Evolutionary conservation across 2,329 filamentous ascomycete genomes (phyloP), one percentile per base, ranked within the genome.

Genomic region (Penicillium sp.): DNA sequence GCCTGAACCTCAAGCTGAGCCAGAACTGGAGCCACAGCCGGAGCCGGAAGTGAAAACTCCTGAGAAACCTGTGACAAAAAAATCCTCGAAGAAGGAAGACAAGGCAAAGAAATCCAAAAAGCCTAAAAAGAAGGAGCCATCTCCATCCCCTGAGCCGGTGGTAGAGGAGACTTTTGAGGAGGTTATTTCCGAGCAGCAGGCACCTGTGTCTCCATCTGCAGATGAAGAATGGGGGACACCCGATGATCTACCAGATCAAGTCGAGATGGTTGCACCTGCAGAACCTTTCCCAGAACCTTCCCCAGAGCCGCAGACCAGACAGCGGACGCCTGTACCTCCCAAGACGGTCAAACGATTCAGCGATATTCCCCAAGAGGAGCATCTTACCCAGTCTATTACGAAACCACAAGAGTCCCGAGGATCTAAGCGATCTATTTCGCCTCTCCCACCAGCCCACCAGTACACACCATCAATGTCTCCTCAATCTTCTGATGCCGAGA

Each of bases 401-500:
- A 64, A 68, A 49, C 67, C 68, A 4, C 67, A 67, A 27, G 40
- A 22, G 12, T 66, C 63, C 14, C 57, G 54, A 31, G 37, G 51
- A 26, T 48, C 56, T 25, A 57, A 53, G 56, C 53, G 54, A 51
- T 44, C 57, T 11, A 58, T 69, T 23, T 72, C 69, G n/a, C 68
- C 70, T 22, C 60, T 67, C 8, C 64, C 67, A 9, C 59, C 62
- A 29, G 52, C 57, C 71, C 83, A 67, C 25, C 66, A 68, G 53
- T 65, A 61, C 12, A 82, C 84, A 0, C 86, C 85, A 0, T 89
- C 87, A 0, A 82, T 82, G 18, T 89, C 89, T 1, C 87, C 87
- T 0, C 89, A 90, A 63, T 88, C 89, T 1, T 92, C 89, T 0
- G 88, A 94, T 68, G 88, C 88, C 0, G 90, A 94, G 71, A 93